Conservation (phyloP, 495 filamentous ascomycete species). For the Apiosordaria backusii region DNA sequence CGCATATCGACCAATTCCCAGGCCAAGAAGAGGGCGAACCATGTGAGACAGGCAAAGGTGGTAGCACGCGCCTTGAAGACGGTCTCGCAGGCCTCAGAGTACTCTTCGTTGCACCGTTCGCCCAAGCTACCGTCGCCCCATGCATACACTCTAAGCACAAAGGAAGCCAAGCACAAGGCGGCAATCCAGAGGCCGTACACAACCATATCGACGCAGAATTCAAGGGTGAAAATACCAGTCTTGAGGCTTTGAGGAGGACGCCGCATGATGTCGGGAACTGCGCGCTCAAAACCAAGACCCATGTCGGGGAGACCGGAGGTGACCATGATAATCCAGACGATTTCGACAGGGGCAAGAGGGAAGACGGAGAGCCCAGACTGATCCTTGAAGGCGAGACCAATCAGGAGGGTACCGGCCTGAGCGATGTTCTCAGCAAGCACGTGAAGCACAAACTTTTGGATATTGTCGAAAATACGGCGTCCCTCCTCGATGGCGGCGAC, state of each 20-base stretch:
- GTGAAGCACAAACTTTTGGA: slow-evolving; percentile 78
- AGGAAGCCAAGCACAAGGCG: slow-evolving; percentile 44
- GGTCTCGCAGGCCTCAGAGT: slow-evolving; percentile 50
- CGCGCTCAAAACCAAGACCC: slow-evolving; percentile 69
- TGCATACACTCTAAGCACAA: slow-evolving; percentile 58
- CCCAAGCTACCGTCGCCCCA: slow-evolving; percentile 68
- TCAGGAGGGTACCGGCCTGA: slow-evolving; percentile 66
- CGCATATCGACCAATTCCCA: slow-evolving; percentile 73
- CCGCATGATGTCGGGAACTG: slow-evolving; percentile 65
- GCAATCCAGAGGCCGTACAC: slow-evolving; percentile 70
- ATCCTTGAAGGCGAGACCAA: slow-evolving; percentile 73
- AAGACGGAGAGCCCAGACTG: slow-evolving; percentile 61
- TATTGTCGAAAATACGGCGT: slow-evolving; percentile 73
- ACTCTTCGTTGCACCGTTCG: slow-evolving; percentile 59
- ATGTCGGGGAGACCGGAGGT: slow-evolving; percentile 73
- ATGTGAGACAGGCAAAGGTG: slow-evolving; percentile 72
- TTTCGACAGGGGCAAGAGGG: slow-evolving; percentile 68
- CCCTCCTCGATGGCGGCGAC: slow-evolving; percentile 72
- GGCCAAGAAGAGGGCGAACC: slow-evolving; percentile 66
- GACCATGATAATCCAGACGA: slow-evolving; percentile 76
- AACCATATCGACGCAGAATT: slow-evolving; percentile 70
- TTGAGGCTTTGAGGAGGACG: slow-evolving; percentile 63
- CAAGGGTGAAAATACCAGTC: slow-evolving; percentile 62
- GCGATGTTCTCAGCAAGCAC: slow-evolving; percentile 70
- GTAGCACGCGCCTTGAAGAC: slow-evolving; percentile 76